These are phyloP conservation scores for Phytopythium kandeliae DNA, from an alignment of 352 stramenopile species.

Conservation along the genomic window DNA sequence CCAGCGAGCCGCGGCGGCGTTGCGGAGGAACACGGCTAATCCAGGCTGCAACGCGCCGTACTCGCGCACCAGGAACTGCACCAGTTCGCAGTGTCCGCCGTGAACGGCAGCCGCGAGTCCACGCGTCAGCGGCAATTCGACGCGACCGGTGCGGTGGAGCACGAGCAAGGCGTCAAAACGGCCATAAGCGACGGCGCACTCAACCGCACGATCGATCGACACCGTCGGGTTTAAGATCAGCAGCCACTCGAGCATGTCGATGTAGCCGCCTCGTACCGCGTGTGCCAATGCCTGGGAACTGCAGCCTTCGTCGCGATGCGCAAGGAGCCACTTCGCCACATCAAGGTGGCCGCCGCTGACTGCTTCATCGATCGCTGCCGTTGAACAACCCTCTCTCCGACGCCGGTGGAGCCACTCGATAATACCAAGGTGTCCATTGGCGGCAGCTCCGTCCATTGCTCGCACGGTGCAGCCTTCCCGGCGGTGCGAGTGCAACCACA, in stretches of 20 bases:
- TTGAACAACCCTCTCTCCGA: not conserved
- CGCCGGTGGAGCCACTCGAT: slow-evolving; percentile 1
- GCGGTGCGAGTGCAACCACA: not conserved
- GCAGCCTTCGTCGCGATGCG: not conserved
- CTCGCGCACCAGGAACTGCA: not conserved
- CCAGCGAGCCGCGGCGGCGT: not conserved
- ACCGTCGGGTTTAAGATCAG: not conserved
- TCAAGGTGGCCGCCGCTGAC: slow-evolving; percentile 1
- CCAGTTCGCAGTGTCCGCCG: not conserved
- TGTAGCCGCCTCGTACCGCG: not conserved
- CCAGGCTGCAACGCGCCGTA: not conserved
- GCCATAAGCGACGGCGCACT: not conserved
- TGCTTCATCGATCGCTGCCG: not conserved
- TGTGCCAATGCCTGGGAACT: too few species aligned
- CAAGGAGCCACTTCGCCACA: not conserved
- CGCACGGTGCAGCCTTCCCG: not conserved
- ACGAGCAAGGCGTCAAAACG: not conserved
- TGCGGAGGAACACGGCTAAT: not conserved
- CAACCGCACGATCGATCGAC: not conserved
- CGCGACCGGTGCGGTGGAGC: not conserved
- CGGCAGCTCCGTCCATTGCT: not conserved
- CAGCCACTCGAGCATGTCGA: slow-evolving; percentile 5
- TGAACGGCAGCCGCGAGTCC: not conserved
- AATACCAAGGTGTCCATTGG: not conserved
- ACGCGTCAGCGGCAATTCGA: not conserved